Base-by-base conservation (phyloP, 352 stramenopile species). In the Phytophthora pisi region DNA sequence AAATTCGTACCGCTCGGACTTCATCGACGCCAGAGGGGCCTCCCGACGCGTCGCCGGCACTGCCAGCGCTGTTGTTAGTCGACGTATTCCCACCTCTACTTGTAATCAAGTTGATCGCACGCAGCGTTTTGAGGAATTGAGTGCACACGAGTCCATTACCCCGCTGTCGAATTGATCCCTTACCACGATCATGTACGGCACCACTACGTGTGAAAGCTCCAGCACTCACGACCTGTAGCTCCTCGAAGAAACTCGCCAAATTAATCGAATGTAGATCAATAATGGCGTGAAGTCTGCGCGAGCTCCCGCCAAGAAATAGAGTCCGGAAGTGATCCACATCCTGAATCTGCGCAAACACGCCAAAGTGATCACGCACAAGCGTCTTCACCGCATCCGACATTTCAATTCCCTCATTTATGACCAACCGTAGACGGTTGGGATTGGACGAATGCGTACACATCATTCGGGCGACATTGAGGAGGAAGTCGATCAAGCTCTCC, bases 271-370 rank as follows among this genome's bases (percentile, higher is more conserved):
- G 67, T 45, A 65, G 66, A 9, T 60, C 38, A 6, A 90, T 47
- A 13, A 88, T 64, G 8, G 62, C 46, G 4, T 65, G 53, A 8
- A 87, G 55, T 5, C 64, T 74, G 3, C 61, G 55, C 56, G 3
- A n/a, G 16, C 11, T 13, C 30, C 24, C 18, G 36, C 20, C 28
- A 5, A 91, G 62, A 30, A 92, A 92, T 1, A 90, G 31, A n/a
- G 57, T 40, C 5, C 80, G 79, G 34, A 92, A 92, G 49, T 92
- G 82, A 51, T 77, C 67, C 3, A 80, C 64, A 34, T 92, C 82
- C 31, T 91, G 82, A 36, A 92, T 70, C 57, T 89, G 80, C 3
- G 82, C 79, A 62, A 87, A 91, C 26, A 78, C 72, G 4, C 68
- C 56, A 15, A 92, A 70, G 51, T 91, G 80, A 51, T 91, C 79